Evolutionary conservation across 2,329 filamentous ascomycete species (phyloP).

Genomic region (Cordyceps farinosa): DNA sequence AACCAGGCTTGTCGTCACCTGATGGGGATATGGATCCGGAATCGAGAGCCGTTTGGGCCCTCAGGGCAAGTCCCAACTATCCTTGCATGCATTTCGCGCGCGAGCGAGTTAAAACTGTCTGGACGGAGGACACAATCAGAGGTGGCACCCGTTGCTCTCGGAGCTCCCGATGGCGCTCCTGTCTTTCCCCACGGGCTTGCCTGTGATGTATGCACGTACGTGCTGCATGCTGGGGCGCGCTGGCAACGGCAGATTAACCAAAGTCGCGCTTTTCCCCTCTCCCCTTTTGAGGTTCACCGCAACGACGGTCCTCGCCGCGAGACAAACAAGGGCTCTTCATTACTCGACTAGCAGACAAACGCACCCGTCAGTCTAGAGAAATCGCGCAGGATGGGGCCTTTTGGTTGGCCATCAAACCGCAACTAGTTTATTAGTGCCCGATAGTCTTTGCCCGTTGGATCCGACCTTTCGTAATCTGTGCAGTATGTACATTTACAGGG

Average conservation of each 20-base stretch:
- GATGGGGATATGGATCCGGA: slow-evolving; percentile 10
- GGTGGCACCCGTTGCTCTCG: background rate
- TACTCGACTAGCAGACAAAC: background rate
- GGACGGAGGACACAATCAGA: background rate
- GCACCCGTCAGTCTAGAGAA: background rate
- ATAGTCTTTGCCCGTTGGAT: background rate
- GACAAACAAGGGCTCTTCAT: background rate
- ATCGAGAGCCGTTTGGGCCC: slow-evolving; percentile 7
- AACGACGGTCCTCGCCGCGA: background rate
- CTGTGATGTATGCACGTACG: background rate
- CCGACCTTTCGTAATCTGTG: no score
- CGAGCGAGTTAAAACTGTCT: background rate
- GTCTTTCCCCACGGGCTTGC: slow-evolving; percentile 5
- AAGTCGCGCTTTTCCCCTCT: background rate
- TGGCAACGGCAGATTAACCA: background rate
- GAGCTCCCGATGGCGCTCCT: slow-evolving; percentile 8
- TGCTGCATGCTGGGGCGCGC: background rate
- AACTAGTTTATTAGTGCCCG: background rate
- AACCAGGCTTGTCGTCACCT: slow-evolving; percentile 11
- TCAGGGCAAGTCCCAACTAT: background rate
- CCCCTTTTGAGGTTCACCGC: slow-evolving; percentile 6
- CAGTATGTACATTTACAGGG: background rate
- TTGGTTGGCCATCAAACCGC: background rate
- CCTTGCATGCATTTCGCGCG: background rate
- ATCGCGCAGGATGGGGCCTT: slow-evolving; percentile 1